Evolutionary conservation across 2,329 filamentous ascomycete genomes (phyloP).

Genomic region (Talaromyces sp.): DNA sequence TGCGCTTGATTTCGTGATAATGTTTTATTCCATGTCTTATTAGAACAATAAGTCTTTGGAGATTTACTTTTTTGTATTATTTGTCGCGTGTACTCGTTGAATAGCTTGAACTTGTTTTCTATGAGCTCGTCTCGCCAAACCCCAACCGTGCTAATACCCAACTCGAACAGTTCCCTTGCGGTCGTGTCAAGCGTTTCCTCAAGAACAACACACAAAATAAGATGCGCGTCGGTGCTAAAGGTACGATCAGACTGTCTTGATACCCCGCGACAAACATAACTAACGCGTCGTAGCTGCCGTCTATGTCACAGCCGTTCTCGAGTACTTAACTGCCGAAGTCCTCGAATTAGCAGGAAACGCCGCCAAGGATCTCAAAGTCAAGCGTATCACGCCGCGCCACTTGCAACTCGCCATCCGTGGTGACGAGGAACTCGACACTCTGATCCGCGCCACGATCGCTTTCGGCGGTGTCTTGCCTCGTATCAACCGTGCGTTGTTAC

Average conservation of each 20-base stretch:
- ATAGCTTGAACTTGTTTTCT: not conserved
- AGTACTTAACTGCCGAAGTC: conserved; percentile 97
- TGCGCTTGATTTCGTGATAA: not conserved
- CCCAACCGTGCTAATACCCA: not conserved
- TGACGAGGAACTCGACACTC: conserved; percentile 94
- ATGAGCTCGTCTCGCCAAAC: not conserved
- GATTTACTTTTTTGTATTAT: not conserved
- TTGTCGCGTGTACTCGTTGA: not conserved
- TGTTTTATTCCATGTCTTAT: not conserved
- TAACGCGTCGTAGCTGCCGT: conserved; percentile 63
- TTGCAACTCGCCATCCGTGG: conserved; percentile 96
- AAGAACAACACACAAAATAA: conserved; percentile 99
- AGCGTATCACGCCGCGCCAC: conserved; percentile 97
- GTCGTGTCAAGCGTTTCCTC: conserved; percentile 99
- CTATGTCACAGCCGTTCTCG: conserved; percentile 95
- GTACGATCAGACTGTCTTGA: conserved; percentile 28
- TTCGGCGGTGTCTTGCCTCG: conserved; percentile 97
- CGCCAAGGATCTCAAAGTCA: conserved; percentile 98
- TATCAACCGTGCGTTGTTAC: conserved; percentile 93
- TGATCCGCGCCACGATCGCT: conserved; percentile 95
- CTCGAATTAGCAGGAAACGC: conserved; percentile 97
- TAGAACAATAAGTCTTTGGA: not conserved
- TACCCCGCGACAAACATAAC: not conserved
- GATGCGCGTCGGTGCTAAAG: conserved; percentile 97
- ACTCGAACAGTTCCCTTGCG: conserved; percentile 80